Base-by-base conservation (phyloP, 2,329 filamentous ascomycete genomes). In the Zalaria sp. region DNA sequence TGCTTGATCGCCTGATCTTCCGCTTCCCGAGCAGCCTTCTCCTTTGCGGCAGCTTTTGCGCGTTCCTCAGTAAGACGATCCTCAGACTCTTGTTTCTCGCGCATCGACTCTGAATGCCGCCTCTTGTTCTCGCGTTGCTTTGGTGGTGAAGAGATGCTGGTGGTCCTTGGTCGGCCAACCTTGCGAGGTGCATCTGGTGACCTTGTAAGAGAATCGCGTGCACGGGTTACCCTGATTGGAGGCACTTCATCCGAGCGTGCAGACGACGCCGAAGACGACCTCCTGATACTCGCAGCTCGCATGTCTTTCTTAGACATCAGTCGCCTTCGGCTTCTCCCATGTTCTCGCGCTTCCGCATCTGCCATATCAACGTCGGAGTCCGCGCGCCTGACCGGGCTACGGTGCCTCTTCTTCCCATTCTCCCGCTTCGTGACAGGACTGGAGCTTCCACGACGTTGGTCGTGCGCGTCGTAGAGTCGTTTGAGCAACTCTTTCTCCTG, bases 401-500 rank as follows among this genome's bases (percentile, higher is more conserved):
- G 40, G 11, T 38, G 28, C 36, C 57, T 48, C 36, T 56, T 50
- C 18, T 41, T 46, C 32, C 52, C 52, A 40, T 56, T 57, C 44
- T 58, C 57, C 26, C 55, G 53, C 46, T 57, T 57, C 35, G 54
- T 52, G 25, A 60, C 52, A 25, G 58, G 58, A 45, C 57, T 60
- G 8, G 56, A 58, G 41, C 55, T 59, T 25, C 53, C 49, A 39
- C 53, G 48, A 32, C 29, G 39, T 39, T 43, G 43, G 27, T 47
- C 25, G 37, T 46, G 43, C 27, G 74, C 72, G 43, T 87, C 80
- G 49, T 79, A 87, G 3, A 82, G 76, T 34, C 79, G 72, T 57
- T 88, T 88, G 38, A 98, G 62, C 42, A 93, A 67, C 35, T 86
- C 75, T 48, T 83, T 79, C 58, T 98, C 91, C 47, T 89, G 79